Evolutionary conservation across 2,329 filamentous ascomycete genomes (phyloP), one percentile per base, ranked within the genome.

Genomic region (Xylaria sp.): DNA sequence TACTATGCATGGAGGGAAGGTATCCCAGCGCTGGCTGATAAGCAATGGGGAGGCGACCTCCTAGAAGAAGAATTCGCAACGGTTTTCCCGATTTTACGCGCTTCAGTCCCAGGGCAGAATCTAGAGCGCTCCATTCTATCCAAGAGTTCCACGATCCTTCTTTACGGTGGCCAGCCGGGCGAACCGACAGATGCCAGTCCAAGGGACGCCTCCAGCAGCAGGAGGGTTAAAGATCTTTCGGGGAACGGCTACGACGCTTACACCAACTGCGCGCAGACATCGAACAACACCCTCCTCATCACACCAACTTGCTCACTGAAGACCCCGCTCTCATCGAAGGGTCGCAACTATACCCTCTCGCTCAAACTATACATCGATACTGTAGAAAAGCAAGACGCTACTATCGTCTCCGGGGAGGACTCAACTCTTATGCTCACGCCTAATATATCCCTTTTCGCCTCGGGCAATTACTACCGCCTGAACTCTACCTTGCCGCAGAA

Each of bases 281-380:
- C 54, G 0, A 62, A 78, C 10, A 75, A 74, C 0, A 76, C 78
- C 4, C 66, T 84, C 3, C 50, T 70, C 1, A 71, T 86, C 23
- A 74, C 75, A 3, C 68, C 77, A 0, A 69, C 76, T 0, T 88
- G 86, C 73, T 76, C 77, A 2, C 66, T 88, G 1, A 76, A 68
- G 1, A 88, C 86, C 0, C 85, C 85, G 0, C 75, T 87, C 9
- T 76, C 77, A 0, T 86, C 84, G 41, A 90, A 89, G 74, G 88
- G 88, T 2, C 81, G 86, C 66, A 81, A 88, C 73, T 89, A 89
- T 75, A 87, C 84, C 0, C 80, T 90, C 1, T 81, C 83, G 0
- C 80, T 89, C 15, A 77, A 80, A 0, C 72, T 86, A 6, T 77
- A 73, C 18, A 48, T 82, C n/a, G 39, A 51, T 1, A 12, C 44